Percentiles rank a stretch among this genome's conserved stretches.
Evolutionary conservation across 768 basidiomycete species (phyloP).

Genomic region (Macrolepiota dolichaula): DNA sequence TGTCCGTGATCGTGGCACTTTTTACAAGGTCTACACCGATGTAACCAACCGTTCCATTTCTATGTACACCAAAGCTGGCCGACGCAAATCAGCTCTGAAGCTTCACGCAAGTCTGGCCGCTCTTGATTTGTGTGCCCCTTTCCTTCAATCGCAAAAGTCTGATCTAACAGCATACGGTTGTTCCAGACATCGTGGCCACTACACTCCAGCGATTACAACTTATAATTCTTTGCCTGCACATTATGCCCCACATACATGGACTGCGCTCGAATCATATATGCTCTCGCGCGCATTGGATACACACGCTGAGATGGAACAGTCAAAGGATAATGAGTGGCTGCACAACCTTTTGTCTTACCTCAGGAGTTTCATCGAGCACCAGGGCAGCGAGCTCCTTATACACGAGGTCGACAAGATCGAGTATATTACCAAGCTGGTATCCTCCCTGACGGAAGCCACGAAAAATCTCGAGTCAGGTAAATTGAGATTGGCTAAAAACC

Average conservation of each 20-base stretch:
- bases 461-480: constrained; percentile 54
- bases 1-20: constrained; percentile 51
- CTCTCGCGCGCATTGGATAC: constrained; percentile 71
- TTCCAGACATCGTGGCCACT: constrained; percentile 62
- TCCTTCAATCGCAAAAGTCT: background rate
- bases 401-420: constrained; percentile 45
- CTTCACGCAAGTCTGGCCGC: constrained; percentile 85
- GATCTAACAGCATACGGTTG: background rate
- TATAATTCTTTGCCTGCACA: constrained; percentile 83
- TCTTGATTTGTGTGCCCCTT: constrained; percentile 72
- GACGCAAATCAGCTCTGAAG: constrained; percentile 82
- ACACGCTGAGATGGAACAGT: constrained; percentile 52
- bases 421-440: constrained; percentile 51
- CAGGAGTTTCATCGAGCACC: constrained; percentile 58
- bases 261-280: constrained; percentile 76
- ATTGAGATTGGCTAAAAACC: constrained; percentile 10
- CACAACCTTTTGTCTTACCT: constrained; percentile 76
- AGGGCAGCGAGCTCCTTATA: constrained; percentile 49
- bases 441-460: constrained; percentile 45
- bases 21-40: constrained; percentile 74
- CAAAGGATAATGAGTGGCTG: constrained; percentile 76
- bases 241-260: constrained; percentile 81
- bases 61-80: constrained; percentile 77
- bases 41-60: constrained; percentile 83
- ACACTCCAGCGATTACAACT: constrained; percentile 60